These are phyloP conservation scores for Spongiforma sp. DNA, from an alignment of 1,284 basidiomycete species.

Conservation along the genomic window DNA sequence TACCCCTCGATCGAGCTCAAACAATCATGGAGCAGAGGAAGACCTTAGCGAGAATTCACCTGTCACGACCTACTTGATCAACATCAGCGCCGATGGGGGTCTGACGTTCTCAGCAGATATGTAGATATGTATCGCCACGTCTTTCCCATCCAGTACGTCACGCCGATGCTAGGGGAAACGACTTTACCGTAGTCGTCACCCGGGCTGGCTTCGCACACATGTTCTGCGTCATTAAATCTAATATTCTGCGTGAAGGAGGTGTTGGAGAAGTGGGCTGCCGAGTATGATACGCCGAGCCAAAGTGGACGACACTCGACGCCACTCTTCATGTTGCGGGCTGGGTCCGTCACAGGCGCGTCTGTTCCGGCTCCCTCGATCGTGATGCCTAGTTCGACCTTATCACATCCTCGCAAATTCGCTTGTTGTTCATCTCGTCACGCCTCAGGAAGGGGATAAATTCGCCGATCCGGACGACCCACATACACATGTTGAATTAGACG, in stretches of 20 bases:
- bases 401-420: constrained; percentile 10
- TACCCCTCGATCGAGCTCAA: not conserved
- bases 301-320: too few species aligned
- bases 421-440: not conserved
- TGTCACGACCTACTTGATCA: constrained; percentile 3
- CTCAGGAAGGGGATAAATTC: not conserved
- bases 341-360: not conserved
- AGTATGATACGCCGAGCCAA: not conserved
- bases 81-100: constrained; percentile 4
- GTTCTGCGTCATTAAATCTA: constrained; percentile 1
- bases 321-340: not conserved
- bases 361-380: too few species aligned
- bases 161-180: not conserved
- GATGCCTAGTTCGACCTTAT: constrained; percentile 16
- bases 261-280: constrained; percentile 14
- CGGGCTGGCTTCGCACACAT: constrained; percentile 14
- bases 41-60: too few species aligned
- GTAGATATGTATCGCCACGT: not conserved
- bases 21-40: not conserved
- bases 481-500: too few species aligned
- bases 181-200: constrained; percentile 7
- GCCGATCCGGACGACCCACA: constrained; percentile 9
- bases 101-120: constrained; percentile 10
- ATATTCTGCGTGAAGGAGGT: not conserved
- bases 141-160: not conserved